These are phyloP conservation scores for Penicillium odoratum DNA, from an alignment of 495 filamentous ascomycete species.

Conservation along the genomic window DNA sequence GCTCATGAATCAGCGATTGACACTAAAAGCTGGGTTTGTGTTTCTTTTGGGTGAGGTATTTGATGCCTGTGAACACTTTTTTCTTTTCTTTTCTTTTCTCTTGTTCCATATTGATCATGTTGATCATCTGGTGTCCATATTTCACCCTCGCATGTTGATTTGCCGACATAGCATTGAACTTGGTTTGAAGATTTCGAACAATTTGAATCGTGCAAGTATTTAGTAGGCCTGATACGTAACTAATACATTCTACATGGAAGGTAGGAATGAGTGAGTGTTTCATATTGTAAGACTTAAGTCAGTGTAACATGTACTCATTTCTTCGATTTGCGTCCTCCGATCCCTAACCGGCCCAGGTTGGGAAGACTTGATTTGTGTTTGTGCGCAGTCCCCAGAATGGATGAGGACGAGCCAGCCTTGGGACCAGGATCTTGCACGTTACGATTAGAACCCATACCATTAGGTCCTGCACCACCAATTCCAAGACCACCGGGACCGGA, in stretches of 20 bases:
- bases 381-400: constrained; percentile 41
- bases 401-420: constrained; percentile 23
- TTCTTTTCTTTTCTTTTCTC: constrained; percentile 4
- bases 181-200: neutral
- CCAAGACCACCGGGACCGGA: constrained; percentile 8
- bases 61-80: neutral
- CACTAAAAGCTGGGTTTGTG: constrained; percentile 5
- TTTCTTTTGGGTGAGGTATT: constrained; percentile 1
- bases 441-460: constrained; percentile 8
- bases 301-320: neutral
- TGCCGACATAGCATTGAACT: neutral
- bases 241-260: neutral
- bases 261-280: too few species aligned
- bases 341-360: constrained; percentile 69
- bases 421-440: neutral
- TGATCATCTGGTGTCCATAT: constrained; percentile 9
- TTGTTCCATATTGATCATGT: constrained; percentile 3
- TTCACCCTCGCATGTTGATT: neutral
- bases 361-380: constrained; percentile 66
- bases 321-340: constrained; percentile 58
- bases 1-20: constrained; percentile 5
- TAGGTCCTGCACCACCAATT: constrained; percentile 15
- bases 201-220: neutral
- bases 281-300: too few species aligned
- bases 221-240: neutral